Evolutionary conservation across 148 eudicot species (phyloP), one percentile per base, ranked within the genome.

Genomic region (Tetragonia tetragonoides): DNA sequence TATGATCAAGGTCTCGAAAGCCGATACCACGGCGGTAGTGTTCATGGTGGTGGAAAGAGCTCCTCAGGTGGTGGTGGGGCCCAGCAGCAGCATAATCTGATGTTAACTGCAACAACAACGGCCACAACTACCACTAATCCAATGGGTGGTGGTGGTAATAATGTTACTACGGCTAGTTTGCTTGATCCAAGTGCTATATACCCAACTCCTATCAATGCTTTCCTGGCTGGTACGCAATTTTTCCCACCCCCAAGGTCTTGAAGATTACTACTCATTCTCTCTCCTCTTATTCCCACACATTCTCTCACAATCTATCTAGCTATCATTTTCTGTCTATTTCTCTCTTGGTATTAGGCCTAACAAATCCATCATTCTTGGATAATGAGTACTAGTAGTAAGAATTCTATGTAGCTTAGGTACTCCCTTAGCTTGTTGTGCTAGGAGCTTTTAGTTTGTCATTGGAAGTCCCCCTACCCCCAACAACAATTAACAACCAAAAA

Each of bases 151-250:
- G 66, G n/a, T 18, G 81, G 78, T 44, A 73, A 54, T 8, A 78
- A 5, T 64, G 82, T 6, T 3, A 44, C 70, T 0, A 72, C 78
- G 12, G 78, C 84, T 23, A 77, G 83, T 21, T 76, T 77, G 59
- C 53, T 81, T 8, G 81, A 78, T 46, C 78, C 81, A 6, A 78
- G 78, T 83, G 79, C 40, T 84, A 42, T 87, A 2, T 94, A 92
- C 69, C 88, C 95, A 3, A 78, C 95, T 62, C 92, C 89, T 2
- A 85, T 92, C 59, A 88, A 83, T 81, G 92, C 92, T 53, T 94
- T 89, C 83, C 83, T 92, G 89, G 89, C 97, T 56, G 97, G 97
- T 89, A 90, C 97, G 86, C 98, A 92, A 85, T 92, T 89, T 86
- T 92, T 94, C 79, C 92, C 93, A 84, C 95, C 93, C 67, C 97